phyloP scores from a whole-genome alignment of 2,329 filamentous ascomycete genomes.

The Corniculantispora saksenae region DNA sequence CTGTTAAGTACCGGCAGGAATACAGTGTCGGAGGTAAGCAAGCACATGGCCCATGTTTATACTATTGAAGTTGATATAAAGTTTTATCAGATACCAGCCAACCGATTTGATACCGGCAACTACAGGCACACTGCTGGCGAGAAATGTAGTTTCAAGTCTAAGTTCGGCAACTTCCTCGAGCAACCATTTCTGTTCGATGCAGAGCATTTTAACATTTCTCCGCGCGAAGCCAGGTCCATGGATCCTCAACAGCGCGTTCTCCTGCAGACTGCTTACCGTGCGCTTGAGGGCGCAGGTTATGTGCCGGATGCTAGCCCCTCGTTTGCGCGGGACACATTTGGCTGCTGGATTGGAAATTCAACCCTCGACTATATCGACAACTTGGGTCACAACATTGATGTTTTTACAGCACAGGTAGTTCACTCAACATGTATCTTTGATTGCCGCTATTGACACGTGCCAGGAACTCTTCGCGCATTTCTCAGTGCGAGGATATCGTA shows the following conservation, averaged over 20 bases:
- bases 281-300: conserved; percentile 16
- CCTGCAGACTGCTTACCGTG: conserved; percentile 23
- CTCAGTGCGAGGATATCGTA: conserved; percentile 35
- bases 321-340: conserved; percentile 22
- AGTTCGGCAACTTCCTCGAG: conserved; percentile 3
- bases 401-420: conserved; percentile 5
- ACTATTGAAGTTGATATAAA: too few species aligned
- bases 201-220: not conserved
- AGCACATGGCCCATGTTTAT: too few species aligned
- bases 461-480: conserved; percentile 35
- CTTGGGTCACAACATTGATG: not conserved
- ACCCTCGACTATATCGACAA: conserved; percentile 30
- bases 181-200: not conserved
- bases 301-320: not conserved
- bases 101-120: not conserved
- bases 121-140: not conserved
- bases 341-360: conserved; percentile 29
- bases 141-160: not conserved
- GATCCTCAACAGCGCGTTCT: conserved; percentile 22
- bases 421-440: conserved; percentile 29
- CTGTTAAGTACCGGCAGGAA: too few species aligned
- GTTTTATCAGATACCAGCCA: too few species aligned
- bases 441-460: too few species aligned
- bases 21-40: too few species aligned
- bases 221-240: conserved; percentile 5